Percentiles rank a stretch among this genome's conserved stretches.
These are phyloP conservation scores for Ajuga chamaepitys DNA, from an alignment of 257 asterid genomes.

Conservation along the genomic window DNA sequence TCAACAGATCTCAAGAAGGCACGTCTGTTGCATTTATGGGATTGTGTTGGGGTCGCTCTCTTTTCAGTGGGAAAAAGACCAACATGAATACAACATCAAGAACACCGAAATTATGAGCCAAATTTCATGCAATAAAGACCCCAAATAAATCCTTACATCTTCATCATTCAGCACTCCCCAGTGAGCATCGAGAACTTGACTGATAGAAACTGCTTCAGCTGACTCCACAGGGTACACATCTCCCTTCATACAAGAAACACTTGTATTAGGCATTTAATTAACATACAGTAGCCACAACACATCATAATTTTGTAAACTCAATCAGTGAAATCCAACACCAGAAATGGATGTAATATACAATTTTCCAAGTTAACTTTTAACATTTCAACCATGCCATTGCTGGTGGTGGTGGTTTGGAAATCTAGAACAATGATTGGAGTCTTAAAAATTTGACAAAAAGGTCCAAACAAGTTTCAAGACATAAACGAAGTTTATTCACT, in stretches of 20 bases:
- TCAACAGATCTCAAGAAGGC: background rate
- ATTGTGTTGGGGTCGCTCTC: background rate
- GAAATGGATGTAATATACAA: background rate
- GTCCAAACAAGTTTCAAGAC: background rate
- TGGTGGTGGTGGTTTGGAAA: too few species aligned
- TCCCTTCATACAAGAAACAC: slow-evolving; percentile 55
- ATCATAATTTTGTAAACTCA: background rate
- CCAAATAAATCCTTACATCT: slow-evolving; percentile 53
- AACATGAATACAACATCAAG: background rate
- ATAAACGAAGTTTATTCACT: background rate
- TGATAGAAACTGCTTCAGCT: slow-evolving; percentile 37
- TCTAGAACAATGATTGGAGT: background rate
- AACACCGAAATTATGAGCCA: background rate
- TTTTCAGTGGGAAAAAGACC: background rate
- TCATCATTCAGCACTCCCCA: slow-evolving; percentile 96
- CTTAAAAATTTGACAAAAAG: background rate
- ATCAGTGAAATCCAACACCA: background rate
- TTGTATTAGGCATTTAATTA: slow-evolving; percentile 13
- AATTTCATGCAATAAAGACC: background rate
- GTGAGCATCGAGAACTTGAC: slow-evolving; percentile 96
- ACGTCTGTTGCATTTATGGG: background rate
- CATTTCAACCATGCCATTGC: background rate
- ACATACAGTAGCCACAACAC: background rate
- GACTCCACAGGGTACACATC: slow-evolving; percentile 94
- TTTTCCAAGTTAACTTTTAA: background rate